These are phyloP conservation scores for Ustilago shanxiensis DNA, from an alignment of 1,284 basidiomycete genomes.

Conservation along the genomic window DNA sequence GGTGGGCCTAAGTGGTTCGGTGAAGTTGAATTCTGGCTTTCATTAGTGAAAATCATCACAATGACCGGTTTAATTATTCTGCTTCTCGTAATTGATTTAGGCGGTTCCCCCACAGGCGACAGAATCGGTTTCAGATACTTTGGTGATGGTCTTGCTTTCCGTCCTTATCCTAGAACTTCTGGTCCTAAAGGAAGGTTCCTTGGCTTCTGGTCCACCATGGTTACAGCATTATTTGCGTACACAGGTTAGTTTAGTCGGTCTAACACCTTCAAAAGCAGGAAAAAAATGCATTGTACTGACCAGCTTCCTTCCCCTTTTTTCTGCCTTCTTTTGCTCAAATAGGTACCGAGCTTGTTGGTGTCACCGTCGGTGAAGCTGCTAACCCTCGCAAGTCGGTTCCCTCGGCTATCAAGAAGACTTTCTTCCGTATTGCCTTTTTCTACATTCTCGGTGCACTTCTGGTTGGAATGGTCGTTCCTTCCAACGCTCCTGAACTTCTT, in stretches of 20 bases:
- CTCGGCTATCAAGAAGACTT: constrained; percentile 74
- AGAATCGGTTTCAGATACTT: constrained; percentile 76
- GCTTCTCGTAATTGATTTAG: constrained; percentile 56
- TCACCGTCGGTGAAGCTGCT: constrained; percentile 72
- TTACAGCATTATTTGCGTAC: constrained; percentile 73
- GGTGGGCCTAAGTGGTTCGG: constrained; percentile 74
- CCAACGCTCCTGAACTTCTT: constrained; percentile 46
- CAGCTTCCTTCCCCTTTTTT: too few relatives aligned
- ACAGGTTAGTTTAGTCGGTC: too few relatives aligned
- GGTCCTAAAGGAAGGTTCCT: constrained; percentile 65
- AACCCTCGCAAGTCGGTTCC: constrained; percentile 77
- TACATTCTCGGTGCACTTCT: constrained; percentile 75
- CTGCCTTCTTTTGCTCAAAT: too few relatives aligned
- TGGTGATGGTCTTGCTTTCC: constrained; percentile 69
- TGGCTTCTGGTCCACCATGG: constrained; percentile 56
- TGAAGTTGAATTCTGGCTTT: constrained; percentile 72
- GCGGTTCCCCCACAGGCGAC: constrained; percentile 75
- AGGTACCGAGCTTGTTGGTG: constrained; percentile 75
- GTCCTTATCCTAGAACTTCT: constrained; percentile 22
- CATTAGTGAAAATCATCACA: constrained; percentile 48
- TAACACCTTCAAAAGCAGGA: too few relatives aligned
- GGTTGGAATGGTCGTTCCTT: constrained; percentile 62
- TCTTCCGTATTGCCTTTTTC: constrained; percentile 78
- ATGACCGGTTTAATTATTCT: constrained; percentile 57
- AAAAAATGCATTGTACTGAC: too few relatives aligned